Evolutionary conservation across 2,329 filamentous ascomycete species (phyloP), one percentile per base, ranked within the genome.

Genomic region (Penicillium fuscoglaucum): DNA sequence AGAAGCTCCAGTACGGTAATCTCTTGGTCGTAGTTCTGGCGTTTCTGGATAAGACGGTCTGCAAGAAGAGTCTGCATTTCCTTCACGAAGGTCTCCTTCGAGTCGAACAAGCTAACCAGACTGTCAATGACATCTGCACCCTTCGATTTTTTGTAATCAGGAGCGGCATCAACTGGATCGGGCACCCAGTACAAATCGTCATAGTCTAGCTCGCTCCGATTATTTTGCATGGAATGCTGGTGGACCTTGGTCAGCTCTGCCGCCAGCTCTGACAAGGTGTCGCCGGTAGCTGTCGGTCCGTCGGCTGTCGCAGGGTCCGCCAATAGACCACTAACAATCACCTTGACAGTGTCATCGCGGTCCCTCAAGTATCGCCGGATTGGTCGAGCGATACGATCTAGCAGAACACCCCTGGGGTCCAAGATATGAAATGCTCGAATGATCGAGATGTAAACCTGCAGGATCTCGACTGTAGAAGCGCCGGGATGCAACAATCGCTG

Each of bases 171-270:
- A 40, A 96, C 87, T 0, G 95, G 95, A 68, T 96, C 90, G 1
- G 95, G 95, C 37, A 91, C 82, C 95, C 95, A 99, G 9, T 87
- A 85, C 87, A 96, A 90, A 73, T 99, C 93, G 69, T 91, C 84
- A 89, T 90, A 98, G 73, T 96, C 90, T 17, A 95, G 81, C 52
- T 91, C 90, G 57, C 89, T 87, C 26, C 70, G 69, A n/a, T 83
- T 79, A 39, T 80, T 75, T 59, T 66, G 72, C 49, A 67, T 76
- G 65, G 62, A 83, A 71, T 67, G 80, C 65, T 65, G 72, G 52
- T 72, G 76, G 40, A 73, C 72, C 59, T 69, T 74, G 53, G 63
- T 70, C 59, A 87, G 78, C 58, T 86, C 84, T 10, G 78, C 74
- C 1, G 84, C 82, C 17, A 87, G 76, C 62, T 83, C 84, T 29